These are phyloP conservation scores for Fusarium napiforme DNA, from an alignment of 2,329 filamentous ascomycete species.

Conservation along the genomic window DNA sequence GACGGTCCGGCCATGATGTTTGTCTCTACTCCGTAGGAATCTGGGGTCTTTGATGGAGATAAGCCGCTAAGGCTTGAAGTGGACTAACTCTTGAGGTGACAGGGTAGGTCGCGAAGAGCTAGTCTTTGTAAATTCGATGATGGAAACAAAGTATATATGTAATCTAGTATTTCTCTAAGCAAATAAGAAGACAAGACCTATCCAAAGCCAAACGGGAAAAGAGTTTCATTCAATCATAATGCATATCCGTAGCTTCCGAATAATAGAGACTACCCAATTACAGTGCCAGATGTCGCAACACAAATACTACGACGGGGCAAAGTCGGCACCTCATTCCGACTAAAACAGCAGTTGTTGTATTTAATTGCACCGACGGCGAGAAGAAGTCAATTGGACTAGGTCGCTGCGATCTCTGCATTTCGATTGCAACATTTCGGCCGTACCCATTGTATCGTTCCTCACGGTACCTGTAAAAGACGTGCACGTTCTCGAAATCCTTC, in stretches of 20 bases:
- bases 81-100: neutral
- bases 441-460: neutral
- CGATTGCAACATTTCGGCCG: neutral
- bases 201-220: neutral
- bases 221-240: neutral
- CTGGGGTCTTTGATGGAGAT: neutral
- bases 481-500: too few relatives aligned
- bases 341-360: neutral
- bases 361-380: accelerated
- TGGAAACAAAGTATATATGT: neutral
- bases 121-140: neutral
- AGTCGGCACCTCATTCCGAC: neutral
- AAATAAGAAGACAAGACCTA: neutral
- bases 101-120: neutral
- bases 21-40: neutral
- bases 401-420: neutral
- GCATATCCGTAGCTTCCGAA: neutral
- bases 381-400: accelerated
- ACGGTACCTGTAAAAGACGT: neutral
- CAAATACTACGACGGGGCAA: neutral
- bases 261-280: neutral
- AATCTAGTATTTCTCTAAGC: neutral
- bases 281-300: neutral
- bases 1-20: neutral
- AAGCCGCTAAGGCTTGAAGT: neutral